These are phyloP conservation scores for Fusarium pseudonygamai DNA, from an alignment of 2,329 filamentous ascomycete genomes.

Conservation along the genomic window DNA sequence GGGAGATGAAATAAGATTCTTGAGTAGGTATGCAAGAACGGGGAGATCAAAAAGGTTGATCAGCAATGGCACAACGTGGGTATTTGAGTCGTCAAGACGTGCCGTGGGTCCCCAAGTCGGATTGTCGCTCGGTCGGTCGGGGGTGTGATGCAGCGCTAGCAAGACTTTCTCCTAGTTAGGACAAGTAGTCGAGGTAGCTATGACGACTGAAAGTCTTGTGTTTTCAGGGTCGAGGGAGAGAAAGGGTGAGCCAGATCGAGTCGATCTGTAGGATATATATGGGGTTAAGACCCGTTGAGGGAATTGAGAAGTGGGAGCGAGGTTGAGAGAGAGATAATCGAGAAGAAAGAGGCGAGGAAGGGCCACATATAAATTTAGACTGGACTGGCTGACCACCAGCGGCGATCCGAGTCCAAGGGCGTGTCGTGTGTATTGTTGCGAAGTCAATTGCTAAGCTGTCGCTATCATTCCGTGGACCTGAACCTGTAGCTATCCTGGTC, in stretches of 20 bases:
- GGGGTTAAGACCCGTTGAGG: constrained; percentile 7
- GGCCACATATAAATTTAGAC: constrained; percentile 39
- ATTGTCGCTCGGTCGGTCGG: constrained; percentile 44
- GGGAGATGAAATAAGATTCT: not conserved
- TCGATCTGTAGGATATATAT: constrained; percentile 24
- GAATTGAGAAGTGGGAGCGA: constrained; percentile 12
- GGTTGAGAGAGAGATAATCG: not conserved
- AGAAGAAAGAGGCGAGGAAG: constrained; percentile 29
- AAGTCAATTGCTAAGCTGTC: constrained; percentile 6
- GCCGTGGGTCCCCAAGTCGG: constrained; percentile 30
- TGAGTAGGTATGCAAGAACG: constrained; percentile 13
- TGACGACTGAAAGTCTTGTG: constrained; percentile 22
- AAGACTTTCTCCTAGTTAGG: constrained; percentile 37
- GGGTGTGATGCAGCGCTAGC: constrained; percentile 31
- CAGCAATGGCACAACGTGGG: constrained; percentile 14
- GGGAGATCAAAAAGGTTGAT: constrained; percentile 23
- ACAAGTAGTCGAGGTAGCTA: constrained; percentile 29
- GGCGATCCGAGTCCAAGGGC: constrained; percentile 29
- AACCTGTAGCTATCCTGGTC: not conserved
- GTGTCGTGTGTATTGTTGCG: not conserved
- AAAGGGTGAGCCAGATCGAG: constrained; percentile 13
- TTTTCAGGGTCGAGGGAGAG: not conserved
- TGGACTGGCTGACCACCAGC: constrained; percentile 20
- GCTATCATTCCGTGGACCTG: not conserved
- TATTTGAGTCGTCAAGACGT: constrained; percentile 25